Conservation (phyloP, 257 asterid genomes). For the Eucommia ulmoides region DNA sequence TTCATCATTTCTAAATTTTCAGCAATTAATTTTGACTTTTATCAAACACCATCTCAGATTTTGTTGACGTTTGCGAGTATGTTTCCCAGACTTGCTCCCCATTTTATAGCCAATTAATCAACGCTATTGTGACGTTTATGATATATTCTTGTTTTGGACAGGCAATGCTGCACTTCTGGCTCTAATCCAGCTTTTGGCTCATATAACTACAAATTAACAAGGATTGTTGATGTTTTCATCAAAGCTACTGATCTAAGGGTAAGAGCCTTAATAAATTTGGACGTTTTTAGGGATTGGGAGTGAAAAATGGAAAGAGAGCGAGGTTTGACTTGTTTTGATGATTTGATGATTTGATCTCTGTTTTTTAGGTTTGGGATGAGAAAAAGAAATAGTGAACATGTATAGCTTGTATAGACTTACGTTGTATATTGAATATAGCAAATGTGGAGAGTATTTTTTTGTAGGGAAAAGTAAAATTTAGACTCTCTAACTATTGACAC, state of each 20-base stretch:
- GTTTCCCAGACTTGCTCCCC: background rate
- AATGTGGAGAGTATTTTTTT: too few relatives aligned
- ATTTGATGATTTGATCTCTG: too few relatives aligned
- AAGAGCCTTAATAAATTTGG: background rate
- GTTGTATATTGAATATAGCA: too few relatives aligned
- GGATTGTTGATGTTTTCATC: background rate
- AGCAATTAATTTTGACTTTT: background rate
- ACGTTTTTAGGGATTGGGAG: background rate
- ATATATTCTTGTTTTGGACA: too few relatives aligned
- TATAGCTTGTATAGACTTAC: too few relatives aligned
- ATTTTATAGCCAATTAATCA: background rate
- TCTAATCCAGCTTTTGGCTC: conserved; percentile 29
- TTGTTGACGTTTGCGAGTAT: background rate
- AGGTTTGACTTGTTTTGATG: background rate
- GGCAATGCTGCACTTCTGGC: conserved; percentile 68
- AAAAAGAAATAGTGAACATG: too few relatives aligned
- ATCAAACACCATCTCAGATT: background rate
- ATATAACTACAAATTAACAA: too few relatives aligned
- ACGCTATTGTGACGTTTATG: background rate
- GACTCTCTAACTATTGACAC: too few relatives aligned
- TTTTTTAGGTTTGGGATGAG: too few relatives aligned
- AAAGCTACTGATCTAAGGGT: background rate
- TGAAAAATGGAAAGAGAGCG: background rate
- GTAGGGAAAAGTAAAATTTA: too few relatives aligned
- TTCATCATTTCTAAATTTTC: too few relatives aligned